phyloP scores from a whole-genome alignment of 305 asterid genomes.

The Fraxinus baroniana region DNA sequence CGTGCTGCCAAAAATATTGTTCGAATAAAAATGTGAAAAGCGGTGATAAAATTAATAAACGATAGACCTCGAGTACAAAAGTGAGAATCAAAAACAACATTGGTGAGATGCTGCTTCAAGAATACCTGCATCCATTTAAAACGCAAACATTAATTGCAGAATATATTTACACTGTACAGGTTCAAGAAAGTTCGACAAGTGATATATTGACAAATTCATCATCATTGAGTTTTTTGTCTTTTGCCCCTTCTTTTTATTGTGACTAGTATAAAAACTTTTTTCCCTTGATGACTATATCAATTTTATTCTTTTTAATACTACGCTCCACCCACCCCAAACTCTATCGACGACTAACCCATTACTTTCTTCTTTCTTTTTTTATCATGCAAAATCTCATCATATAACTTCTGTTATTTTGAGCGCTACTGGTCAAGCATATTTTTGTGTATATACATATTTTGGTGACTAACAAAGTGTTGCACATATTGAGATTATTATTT shows the following conservation, averaged over 20 bases:
- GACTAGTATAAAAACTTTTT: background rate
- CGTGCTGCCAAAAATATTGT: background rate
- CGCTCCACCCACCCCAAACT: background rate
- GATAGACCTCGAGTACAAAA: slow-evolving; percentile 47
- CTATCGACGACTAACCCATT: background rate
- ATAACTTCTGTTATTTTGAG: background rate
- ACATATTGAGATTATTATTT: background rate
- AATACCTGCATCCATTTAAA: slow-evolving; percentile 60
- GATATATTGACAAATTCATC: background rate
- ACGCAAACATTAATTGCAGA: slow-evolving; percentile 13
- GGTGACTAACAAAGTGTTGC: background rate
- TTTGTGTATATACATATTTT: background rate
- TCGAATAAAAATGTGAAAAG: background rate
- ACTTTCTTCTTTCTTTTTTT: background rate
- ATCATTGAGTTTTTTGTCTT: background rate
- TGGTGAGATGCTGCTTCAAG: slow-evolving; percentile 75
- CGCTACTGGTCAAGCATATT: background rate
- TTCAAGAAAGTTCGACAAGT: background rate
- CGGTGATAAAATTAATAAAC: background rate
- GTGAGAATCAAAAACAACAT: slow-evolving; percentile 75
- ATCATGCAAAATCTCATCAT: background rate
- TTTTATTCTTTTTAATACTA: background rate
- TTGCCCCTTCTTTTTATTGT: background rate
- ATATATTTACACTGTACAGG: background rate
- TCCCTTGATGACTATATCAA: background rate